Percentiles rank a stretch among this genome's conserved stretches.
These are phyloP conservation scores for Bruguiera hainesii DNA, from an alignment of 441 rosid genomes.

Conservation along the genomic window DNA sequence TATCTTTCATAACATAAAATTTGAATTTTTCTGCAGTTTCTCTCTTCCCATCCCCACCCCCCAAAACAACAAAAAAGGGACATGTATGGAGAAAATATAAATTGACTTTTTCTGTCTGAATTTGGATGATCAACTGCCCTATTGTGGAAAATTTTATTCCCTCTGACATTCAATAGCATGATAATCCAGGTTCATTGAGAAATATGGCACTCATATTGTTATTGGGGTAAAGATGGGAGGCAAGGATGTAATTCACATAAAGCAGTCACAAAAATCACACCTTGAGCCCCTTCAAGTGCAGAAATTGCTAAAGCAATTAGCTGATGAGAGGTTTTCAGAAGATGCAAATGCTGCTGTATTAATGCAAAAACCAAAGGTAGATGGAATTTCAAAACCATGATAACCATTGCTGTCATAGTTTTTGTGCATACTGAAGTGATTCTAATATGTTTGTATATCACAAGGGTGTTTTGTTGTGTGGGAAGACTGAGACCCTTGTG, in stretches of 20 bases:
- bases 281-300: constrained; percentile 59
- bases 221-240: constrained; percentile 97
- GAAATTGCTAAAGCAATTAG: constrained; percentile 56
- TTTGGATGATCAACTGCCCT: no score
- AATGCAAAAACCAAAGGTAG: constrained; percentile 45
- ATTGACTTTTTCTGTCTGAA: no score
- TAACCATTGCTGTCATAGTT: neutral
- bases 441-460: no score
- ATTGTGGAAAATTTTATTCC: neutral
- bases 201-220: constrained; percentile 83
- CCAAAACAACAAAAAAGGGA: no score
- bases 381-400: neutral
- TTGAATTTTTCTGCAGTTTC: no score
- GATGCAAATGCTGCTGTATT: constrained; percentile 26
- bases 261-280: constrained; percentile 65
- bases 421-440: no score
- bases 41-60: no score
- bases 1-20: no score
- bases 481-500: no score
- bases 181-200: constrained; percentile 70
- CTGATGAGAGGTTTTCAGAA: constrained; percentile 62
- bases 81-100: no score
- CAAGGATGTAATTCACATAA: constrained; percentile 72
- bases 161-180: constrained; percentile 7
- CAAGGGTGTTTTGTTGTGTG: no score